phyloP scores from a whole-genome alignment of 352 stramenopile genomes.

The Globisporangium echinulatum region DNA sequence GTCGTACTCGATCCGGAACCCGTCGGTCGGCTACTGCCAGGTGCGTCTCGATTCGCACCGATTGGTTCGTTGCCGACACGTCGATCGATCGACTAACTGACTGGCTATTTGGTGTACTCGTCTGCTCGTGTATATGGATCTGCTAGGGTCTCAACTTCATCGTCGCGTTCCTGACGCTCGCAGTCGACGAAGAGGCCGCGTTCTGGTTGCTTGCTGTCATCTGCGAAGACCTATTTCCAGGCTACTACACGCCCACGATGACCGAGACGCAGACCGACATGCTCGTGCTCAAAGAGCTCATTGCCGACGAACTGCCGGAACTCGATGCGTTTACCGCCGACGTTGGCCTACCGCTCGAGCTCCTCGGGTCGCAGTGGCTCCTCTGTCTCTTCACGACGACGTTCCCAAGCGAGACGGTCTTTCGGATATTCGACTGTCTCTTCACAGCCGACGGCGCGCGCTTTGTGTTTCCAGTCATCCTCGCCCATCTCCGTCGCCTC shows the following conservation, averaged over 20 bases:
- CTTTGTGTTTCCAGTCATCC: conserved; percentile 80
- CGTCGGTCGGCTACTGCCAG: conserved; percentile 82
- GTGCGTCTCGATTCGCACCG: conserved; percentile 11
- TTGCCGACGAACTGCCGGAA: conserved; percentile 68
- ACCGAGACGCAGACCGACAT: conserved; percentile 87
- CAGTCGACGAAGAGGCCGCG: conserved; percentile 78
- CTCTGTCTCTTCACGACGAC: conserved; percentile 89
- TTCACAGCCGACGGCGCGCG: conserved; percentile 66
- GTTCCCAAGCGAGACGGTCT: conserved; percentile 80
- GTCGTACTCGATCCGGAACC: conserved; percentile 77
- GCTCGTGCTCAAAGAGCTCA: conserved; percentile 83
- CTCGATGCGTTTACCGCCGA: conserved; percentile 73
- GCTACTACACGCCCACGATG: conserved; percentile 88
- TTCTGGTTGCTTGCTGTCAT: conserved; percentile 88
- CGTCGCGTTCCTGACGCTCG: conserved; percentile 75
- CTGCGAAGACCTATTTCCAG: conserved; percentile 85
- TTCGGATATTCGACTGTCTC: conserved; percentile 86
- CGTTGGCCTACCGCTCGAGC: conserved; percentile 77
- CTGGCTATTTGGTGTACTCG: neutral
- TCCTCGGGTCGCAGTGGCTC: conserved; percentile 87
- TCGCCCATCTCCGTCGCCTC: conserved; percentile 66
- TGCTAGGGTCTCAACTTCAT: conserved; percentile 81
- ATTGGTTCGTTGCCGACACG: too few relatives aligned
- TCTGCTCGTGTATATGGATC: neutral
- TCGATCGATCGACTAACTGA: neutral